Percentiles rank a stretch among this genome's conserved stretches.
Evolutionary conservation across 2,329 filamentous ascomycete genomes (phyloP).

Genomic region (Stemphylium lycopersici): DNA sequence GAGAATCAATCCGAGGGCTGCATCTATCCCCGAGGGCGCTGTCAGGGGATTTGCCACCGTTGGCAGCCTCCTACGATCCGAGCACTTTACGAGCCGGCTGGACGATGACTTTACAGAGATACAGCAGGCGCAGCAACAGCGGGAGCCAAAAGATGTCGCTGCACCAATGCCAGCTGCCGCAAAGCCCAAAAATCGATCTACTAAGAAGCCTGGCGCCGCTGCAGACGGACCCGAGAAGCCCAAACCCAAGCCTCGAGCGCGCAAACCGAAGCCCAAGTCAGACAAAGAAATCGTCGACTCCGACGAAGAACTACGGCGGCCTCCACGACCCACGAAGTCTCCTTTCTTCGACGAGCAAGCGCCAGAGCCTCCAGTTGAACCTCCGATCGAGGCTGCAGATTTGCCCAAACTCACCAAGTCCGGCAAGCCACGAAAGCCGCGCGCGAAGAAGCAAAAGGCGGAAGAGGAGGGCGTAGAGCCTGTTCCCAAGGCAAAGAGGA

Average conservation of each 20-base stretch:
- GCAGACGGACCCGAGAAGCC: conserved; percentile 20
- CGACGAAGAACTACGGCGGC: conserved; percentile 19
- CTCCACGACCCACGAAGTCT: conserved; percentile 25
- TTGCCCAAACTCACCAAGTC: conserved; percentile 27
- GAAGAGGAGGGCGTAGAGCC: conserved; percentile 14
- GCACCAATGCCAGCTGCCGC: conserved; percentile 11
- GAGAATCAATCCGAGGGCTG: conserved; percentile 33
- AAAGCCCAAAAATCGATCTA: conserved; percentile 23
- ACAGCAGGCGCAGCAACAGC: conserved; percentile 11
- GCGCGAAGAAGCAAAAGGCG: conserved; percentile 35
- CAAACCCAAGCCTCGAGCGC: conserved; percentile 32
- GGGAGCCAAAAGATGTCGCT: background rate
- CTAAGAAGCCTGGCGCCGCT: conserved; percentile 14
- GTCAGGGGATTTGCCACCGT: conserved; percentile 45
- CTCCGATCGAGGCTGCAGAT: conserved; percentile 7
- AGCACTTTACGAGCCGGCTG: conserved; percentile 30
- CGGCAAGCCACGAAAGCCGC: conserved; percentile 38
- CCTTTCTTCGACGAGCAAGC: conserved; percentile 25
- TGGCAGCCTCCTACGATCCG: conserved; percentile 38
- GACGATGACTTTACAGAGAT: conserved; percentile 16
- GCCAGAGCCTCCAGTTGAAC: conserved; percentile 8
- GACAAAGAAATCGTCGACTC: conserved; percentile 25
- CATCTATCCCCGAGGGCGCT: conserved; percentile 31
- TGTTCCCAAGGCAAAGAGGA: conserved; percentile 31
- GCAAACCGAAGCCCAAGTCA: conserved; percentile 36